Conservation (phyloP, 352 stramenopile species). For the Phytophthora hybrid region DNA sequence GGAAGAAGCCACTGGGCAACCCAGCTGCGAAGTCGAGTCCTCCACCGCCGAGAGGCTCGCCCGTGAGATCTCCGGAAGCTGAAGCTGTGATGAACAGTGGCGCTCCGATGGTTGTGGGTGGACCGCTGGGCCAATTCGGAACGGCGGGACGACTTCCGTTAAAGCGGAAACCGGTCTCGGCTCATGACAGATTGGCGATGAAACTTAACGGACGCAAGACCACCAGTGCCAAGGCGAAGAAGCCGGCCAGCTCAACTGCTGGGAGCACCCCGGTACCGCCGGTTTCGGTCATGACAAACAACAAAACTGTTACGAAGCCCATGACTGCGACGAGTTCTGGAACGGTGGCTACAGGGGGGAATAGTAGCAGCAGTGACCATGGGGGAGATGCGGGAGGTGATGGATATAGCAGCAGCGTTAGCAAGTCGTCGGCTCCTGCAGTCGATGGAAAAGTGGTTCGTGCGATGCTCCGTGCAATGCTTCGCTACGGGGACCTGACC, state of each 20-base stretch:
- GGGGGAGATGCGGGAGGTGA: constrained; percentile 50
- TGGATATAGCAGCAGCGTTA: constrained; percentile 46
- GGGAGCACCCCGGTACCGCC: constrained; percentile 52
- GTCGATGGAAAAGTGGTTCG: constrained; percentile 76
- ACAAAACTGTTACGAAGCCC: constrained; percentile 40
- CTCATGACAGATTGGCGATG: constrained; percentile 74
- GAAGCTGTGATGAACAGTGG: constrained; percentile 44
- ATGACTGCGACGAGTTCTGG: constrained; percentile 35
- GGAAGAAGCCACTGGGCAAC: constrained; percentile 48
- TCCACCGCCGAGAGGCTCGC: constrained; percentile 62
- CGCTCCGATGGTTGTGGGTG: constrained; percentile 51
- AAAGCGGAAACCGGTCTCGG: constrained; percentile 79
- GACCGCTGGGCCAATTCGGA: constrained; percentile 65
- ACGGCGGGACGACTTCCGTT: constrained; percentile 41
- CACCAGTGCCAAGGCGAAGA: constrained; percentile 59
- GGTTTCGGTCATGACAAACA: constrained; percentile 57
- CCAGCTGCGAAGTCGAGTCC: constrained; percentile 56
- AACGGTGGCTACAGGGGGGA: constrained; percentile 19
- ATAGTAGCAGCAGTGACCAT: constrained; percentile 45
- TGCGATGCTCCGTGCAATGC: constrained; percentile 70
- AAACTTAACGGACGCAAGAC: constrained; percentile 74
- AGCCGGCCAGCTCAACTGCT: constrained; percentile 30
- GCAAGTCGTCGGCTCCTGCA: constrained; percentile 30
- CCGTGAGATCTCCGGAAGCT: constrained; percentile 73
- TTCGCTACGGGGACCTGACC: constrained; percentile 82